Evolutionary conservation across 169 alveolate species (phyloP), one percentile per base, ranked within the genome.

Genomic region (Plasmodium adleri): DNA sequence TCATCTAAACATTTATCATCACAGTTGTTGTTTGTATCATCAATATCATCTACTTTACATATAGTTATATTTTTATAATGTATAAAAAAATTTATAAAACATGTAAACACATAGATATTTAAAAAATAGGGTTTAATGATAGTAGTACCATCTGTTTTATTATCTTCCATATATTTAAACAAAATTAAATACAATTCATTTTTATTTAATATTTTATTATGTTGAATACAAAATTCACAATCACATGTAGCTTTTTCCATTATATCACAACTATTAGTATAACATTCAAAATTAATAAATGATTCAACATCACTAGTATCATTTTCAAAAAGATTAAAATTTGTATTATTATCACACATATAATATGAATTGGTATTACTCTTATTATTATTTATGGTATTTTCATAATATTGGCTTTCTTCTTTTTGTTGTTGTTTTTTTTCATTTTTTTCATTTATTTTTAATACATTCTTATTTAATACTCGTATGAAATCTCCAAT

Each of bases 91-190:
- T 83, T 83, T 45, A 83, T 56, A 49, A 68, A 83, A 13, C 66
- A 62, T 7, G 43, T 70, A 49, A 83, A 83, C 9, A 83, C 64
- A 58, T 83, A 83, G 12, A 2, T 68, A 54, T 83, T 59, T 74
- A 83, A 68, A 72, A 83, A 83, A 68, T 58, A 83, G 0, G 64
- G 67, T 62, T 83, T 67, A 9, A 83, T 58, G 7, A 83, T 49
- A 1, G 91, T 83, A 26, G 39, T 66, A 17, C 60, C 63, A n/a
- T n/a, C 45, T 0, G 47, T 39, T 70, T 83, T 83, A n/a, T 73
- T 83, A 15, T 56, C 73, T 70, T 83, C 74, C 9, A 83, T 70
- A 68, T 68, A 68, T 39, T 70, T 70, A 70, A 83, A 83, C 7
- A 62, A 5, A 12, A 22, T 20, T 70, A 83, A 9, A 70, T 83